Evolutionary conservation across 2,329 filamentous ascomycete species (phyloP), one percentile per base, ranked within the genome.

Genomic region (Paraphoma chrysanthemicola): DNA sequence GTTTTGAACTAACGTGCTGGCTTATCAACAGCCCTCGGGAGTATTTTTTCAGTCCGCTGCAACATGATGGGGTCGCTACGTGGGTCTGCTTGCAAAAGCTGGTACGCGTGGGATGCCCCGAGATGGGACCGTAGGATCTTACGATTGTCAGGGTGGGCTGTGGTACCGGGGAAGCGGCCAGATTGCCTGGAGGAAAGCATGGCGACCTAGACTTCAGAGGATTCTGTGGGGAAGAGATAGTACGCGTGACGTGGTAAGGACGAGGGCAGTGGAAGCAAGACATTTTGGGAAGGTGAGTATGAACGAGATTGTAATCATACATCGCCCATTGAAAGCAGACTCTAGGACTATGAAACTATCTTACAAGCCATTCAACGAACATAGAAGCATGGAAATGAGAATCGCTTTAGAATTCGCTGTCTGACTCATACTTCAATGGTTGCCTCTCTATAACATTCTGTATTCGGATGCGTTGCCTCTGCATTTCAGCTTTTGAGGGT

Each of bases 41-140:
- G 33, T 11, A n/a, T 8, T 16, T 42, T 17, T 16, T 42, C 8
- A 3, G 14, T 16, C 12, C 11, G 16, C 11, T 14, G 39, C 39
- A 42, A 16, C 39, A 10, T 14, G 16, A 42, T 36, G 33, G 9
- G 14, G 10, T 10, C 14, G 14, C 14, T 14, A 6, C 33, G 33
- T 14, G 39, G 39, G 39, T 18, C 16, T 49, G 11, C 12, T 10
- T 16, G 29, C 48, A 12, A 44, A 14, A 17, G 16, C 38, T 41
- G 43, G 44, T 47, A 47, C 28, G 47, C 48, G 53, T 48, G 53
- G 53, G 53, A 43, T 44, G 14, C 16, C 30, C 48, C 44, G 53
- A 55, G 43, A 55, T 55, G 48, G 48, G 18, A 41, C 53, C 48
- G 53, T 17, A 28, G 12, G 16, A 31, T 31, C 28, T 16, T 16